Conservation (phyloP, 2,329 filamentous ascomycete species). For the Rutstroemia sp. region DNA sequence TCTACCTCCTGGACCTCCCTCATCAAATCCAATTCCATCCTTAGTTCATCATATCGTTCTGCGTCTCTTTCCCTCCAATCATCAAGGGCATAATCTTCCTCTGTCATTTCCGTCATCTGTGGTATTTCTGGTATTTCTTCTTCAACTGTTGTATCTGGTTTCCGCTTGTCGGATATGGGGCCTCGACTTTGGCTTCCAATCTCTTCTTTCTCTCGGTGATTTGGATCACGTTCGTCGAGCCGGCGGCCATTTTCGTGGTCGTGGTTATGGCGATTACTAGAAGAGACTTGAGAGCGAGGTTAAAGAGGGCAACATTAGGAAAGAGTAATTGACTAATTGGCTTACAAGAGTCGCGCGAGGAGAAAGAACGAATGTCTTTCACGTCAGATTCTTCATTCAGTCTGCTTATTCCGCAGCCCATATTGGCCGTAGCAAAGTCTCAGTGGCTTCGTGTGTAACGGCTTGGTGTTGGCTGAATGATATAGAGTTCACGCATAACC, state of each 20-base stretch:
- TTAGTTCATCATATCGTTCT: neutral
- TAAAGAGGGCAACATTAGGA: neutral
- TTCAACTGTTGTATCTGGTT: neutral
- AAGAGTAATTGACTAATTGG: neutral
- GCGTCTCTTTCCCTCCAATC: neutral
- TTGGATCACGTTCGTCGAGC: neutral
- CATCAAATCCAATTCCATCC: neutral
- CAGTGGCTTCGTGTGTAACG: neutral
- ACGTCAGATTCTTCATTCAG: neutral
- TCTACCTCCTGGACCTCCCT: conserved; percentile 2
- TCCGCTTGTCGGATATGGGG: neutral
- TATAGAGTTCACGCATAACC: neutral
- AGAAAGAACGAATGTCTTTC: neutral
- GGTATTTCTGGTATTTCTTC: neutral
- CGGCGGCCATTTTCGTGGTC: neutral
- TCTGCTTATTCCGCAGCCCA: conserved; percentile 1
- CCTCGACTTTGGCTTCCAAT: neutral
- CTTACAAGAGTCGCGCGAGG: neutral
- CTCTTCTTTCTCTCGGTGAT: neutral
- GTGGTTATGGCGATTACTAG: neutral
- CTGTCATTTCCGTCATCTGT: neutral
- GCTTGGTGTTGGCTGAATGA: neutral
- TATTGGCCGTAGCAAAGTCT: neutral
- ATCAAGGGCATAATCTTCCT: neutral
- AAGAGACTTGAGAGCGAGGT: neutral